A percentile compares a stretch with the other conserved stretches of the same genome.
Conservation (phyloP, 495 filamentous ascomycete genomes). For the Hyphodiscus hymeniophilus region DNA sequence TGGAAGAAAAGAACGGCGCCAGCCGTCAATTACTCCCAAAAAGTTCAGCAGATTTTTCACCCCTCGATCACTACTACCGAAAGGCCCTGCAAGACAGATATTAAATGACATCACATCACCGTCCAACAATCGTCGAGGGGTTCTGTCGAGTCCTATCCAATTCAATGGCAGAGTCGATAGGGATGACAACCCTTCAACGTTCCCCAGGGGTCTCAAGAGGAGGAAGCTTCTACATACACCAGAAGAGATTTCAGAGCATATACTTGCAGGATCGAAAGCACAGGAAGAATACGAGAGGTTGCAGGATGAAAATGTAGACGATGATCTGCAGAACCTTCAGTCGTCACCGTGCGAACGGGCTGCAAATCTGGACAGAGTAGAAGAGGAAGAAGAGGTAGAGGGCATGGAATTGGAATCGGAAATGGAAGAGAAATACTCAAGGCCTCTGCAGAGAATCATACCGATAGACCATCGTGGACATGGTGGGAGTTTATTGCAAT, state of each 20-base stretch:
- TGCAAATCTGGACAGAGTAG: constrained; percentile 16
- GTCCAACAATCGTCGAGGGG: constrained; percentile 48
- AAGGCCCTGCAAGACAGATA: constrained; percentile 44
- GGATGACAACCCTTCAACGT: constrained; percentile 12
- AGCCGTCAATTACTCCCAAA: constrained; percentile 57
- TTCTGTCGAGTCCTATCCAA: constrained; percentile 36
- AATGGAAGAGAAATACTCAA: constrained; percentile 7
- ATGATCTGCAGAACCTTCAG: constrained; percentile 38
- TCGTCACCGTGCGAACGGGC: constrained; percentile 46
- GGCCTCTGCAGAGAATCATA: constrained; percentile 20
- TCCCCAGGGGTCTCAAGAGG: constrained; percentile 20
- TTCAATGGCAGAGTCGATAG: constrained; percentile 6
- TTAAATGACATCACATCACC: constrained; percentile 63
- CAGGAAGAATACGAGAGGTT: constrained; percentile 29
- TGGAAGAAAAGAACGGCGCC: constrained; percentile 32
- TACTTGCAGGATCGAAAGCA: constrained; percentile 23
- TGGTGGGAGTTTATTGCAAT: constrained; percentile 10
- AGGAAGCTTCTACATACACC: constrained; percentile 16
- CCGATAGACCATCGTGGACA: constrained; percentile 10
- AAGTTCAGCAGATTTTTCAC: constrained; percentile 82
- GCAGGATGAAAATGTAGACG: constrained; percentile 36
- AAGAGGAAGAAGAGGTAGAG: too few species aligned
- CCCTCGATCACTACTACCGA: constrained; percentile 33
- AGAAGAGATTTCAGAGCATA: constrained; percentile 30
- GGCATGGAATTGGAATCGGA: too few species aligned